Evolutionary conservation across 2,329 filamentous ascomycete genomes (phyloP).

Genomic region (Chrysosporium queenslandicum): DNA sequence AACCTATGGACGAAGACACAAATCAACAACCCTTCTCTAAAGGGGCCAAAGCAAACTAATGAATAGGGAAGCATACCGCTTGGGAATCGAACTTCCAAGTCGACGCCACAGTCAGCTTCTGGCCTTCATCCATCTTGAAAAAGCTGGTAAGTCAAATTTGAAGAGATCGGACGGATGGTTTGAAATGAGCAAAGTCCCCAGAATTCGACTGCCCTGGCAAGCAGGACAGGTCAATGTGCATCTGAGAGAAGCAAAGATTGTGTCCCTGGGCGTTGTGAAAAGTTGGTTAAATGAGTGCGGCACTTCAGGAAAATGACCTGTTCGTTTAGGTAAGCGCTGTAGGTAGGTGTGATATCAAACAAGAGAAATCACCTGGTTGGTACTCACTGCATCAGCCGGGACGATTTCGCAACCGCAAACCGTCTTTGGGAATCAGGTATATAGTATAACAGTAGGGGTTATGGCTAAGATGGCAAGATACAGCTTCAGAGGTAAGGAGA

Average conservation of each 20-base stretch:
- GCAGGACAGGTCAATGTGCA: neutral
- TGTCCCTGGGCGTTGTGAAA: neutral
- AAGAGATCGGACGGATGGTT: neutral
- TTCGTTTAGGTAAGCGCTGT: neutral
- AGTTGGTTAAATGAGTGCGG: neutral
- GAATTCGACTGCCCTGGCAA: too few species aligned
- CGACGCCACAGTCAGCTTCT: slow-evolving; percentile 25
- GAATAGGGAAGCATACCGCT: slow-evolving; percentile 20
- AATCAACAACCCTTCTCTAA: neutral
- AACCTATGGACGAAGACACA: slow-evolving; percentile 16
- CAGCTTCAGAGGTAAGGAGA: too few species aligned
- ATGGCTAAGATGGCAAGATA: too few species aligned
- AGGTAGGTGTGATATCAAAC: neutral
- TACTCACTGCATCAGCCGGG: neutral
- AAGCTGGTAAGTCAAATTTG: neutral
- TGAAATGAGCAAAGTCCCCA: too few species aligned
- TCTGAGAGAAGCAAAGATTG: neutral
- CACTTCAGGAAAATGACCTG: neutral
- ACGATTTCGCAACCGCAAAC: too few species aligned
- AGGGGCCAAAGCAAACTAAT: neutral
- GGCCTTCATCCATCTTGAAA: slow-evolving; percentile 13
- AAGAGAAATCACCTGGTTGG: too few species aligned
- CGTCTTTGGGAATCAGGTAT: too few species aligned
- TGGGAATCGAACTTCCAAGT: slow-evolving; percentile 28
- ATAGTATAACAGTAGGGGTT: too few species aligned